Percentiles rank a stretch among this genome's conserved stretches.
Evolutionary conservation across 2,329 filamentous ascomycete genomes (phyloP).

Genomic region (Pseudopithomyces maydicus): DNA sequence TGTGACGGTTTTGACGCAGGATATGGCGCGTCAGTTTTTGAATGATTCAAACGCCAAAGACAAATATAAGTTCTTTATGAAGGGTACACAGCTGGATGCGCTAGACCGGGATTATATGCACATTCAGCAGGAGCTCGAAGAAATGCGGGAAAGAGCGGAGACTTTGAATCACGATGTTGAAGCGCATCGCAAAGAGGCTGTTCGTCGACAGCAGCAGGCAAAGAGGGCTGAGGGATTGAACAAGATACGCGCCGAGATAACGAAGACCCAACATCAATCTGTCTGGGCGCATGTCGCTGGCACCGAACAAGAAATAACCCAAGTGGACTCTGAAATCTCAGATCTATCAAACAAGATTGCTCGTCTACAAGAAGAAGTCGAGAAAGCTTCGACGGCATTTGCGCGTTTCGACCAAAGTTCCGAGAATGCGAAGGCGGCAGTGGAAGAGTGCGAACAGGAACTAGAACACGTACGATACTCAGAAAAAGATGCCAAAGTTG

Average conservation of each 20-base stretch:
- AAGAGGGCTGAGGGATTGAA: constrained; percentile 70
- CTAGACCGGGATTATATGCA: constrained; percentile 89
- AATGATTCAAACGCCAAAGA: constrained; percentile 79
- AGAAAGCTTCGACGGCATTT: constrained; percentile 49
- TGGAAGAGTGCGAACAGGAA: constrained; percentile 41
- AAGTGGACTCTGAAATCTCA: constrained; percentile 33
- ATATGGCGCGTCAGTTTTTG: constrained; percentile 91
- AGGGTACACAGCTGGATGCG: constrained; percentile 90
- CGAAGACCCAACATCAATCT: constrained; percentile 67
- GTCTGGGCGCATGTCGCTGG: constrained; percentile 89
- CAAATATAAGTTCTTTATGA: constrained; percentile 97
- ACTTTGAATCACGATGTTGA: constrained; percentile 68
- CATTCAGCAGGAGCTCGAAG: constrained; percentile 78
- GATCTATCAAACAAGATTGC: constrained; percentile 55
- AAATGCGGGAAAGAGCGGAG: constrained; percentile 67
- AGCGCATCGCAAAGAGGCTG: constrained; percentile 60
- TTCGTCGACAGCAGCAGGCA: constrained; percentile 68
- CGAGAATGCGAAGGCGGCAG: constrained; percentile 41
- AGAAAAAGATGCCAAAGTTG: constrained; percentile 56
- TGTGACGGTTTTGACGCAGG: constrained; percentile 92
- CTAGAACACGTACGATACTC: constrained; percentile 54
- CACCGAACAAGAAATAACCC: constrained; percentile 61
- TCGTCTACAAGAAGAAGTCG: constrained; percentile 51
- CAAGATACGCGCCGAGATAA: constrained; percentile 65
- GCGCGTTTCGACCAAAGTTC: constrained; percentile 50